phyloP scores from a whole-genome alignment of 2,329 filamentous ascomycete genomes.

The Colletotrichum orchidophilum region DNA sequence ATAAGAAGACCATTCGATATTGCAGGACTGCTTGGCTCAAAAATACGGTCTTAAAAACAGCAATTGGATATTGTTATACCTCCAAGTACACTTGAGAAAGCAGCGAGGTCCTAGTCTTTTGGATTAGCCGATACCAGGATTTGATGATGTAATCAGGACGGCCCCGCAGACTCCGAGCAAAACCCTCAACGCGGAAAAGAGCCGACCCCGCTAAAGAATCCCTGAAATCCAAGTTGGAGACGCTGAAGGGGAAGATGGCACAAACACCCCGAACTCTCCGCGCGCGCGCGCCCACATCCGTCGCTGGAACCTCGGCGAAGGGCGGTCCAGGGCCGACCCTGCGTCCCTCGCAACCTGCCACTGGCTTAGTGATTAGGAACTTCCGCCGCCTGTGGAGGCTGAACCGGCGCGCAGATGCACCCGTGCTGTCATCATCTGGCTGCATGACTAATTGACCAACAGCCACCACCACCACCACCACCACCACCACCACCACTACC shows the following conservation, averaged over 20 bases:
- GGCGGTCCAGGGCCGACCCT: not conserved
- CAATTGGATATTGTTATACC: not conserved
- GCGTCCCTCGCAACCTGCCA: not conserved
- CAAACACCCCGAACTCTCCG: not conserved
- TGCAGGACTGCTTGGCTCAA: no score
- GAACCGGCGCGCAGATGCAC: not conserved
- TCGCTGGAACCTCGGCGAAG: constrained; percentile 32
- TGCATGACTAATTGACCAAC: constrained; percentile 31
- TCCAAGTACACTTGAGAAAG: not conserved
- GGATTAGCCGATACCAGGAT: constrained; percentile 24
- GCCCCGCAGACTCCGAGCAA: not conserved
- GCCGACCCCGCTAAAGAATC: constrained; percentile 27
- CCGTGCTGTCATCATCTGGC: constrained; percentile 18
- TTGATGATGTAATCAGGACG: constrained; percentile 29
- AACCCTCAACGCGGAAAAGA: not conserved
- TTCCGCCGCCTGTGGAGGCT: not conserved
- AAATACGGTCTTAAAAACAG: not conserved
- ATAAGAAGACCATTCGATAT: not conserved
- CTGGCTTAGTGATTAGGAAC: not conserved
- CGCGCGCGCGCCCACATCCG: constrained; percentile 6
- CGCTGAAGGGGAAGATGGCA: not conserved
- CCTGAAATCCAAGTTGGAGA: constrained; percentile 21
- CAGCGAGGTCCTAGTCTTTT: not conserved
- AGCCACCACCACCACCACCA: not conserved
- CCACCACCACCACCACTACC: not conserved